Evolutionary conservation across 2,329 filamentous ascomycete species (phyloP), one percentile per base, ranked within the genome.

Genomic region (Dothideomycetes sp.): DNA sequence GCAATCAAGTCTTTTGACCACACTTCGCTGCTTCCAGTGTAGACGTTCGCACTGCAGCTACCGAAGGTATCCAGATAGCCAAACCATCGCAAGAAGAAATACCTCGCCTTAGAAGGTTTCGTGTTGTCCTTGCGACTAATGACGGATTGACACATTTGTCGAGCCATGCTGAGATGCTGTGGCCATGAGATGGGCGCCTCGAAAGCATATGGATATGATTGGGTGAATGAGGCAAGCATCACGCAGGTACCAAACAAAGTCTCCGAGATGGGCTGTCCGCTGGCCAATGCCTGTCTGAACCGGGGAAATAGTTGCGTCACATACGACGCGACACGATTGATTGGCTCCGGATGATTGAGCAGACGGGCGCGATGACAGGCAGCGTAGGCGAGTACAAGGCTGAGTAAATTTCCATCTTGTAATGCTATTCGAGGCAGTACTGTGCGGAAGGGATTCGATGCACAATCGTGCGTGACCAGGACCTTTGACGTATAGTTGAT

Each of bases 211-310:
- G 85, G 85, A 0, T 81, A 86, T 36, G 91, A 79, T 41, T 91
- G 89, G 52, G 91, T 84, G 15, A 91, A 66, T 2, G 84, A 88
- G 1, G 84, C 76, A 34, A 93, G 72, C 81, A 91, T 87, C 44
- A 93, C 86, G 5, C 84, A 81, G 0, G 84, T 84, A 1, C 84
- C 84, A 3, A 93, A 68, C 39, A 81, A 83, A 11, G 76, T 75
- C 48, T 86, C 79, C 1, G 81, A 79, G 9, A 86, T 77, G 30
- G 76, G 73, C 45, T 73, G 68, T 30, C 69, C 66, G 1, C 72
- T 47, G 31, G 56, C 56, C 2, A 91, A 66, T 1, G 82, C 79
- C 45, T 73, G 61, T 18, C 83, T 75, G 18, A 93, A 69, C n/a
- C 77, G 75, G 0, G 82, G 82, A 46, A 84, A 81, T n/a, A 84